Evolutionary conservation across 768 basidiomycete genomes (phyloP).

Genomic region (Panellus pusillus): DNA sequence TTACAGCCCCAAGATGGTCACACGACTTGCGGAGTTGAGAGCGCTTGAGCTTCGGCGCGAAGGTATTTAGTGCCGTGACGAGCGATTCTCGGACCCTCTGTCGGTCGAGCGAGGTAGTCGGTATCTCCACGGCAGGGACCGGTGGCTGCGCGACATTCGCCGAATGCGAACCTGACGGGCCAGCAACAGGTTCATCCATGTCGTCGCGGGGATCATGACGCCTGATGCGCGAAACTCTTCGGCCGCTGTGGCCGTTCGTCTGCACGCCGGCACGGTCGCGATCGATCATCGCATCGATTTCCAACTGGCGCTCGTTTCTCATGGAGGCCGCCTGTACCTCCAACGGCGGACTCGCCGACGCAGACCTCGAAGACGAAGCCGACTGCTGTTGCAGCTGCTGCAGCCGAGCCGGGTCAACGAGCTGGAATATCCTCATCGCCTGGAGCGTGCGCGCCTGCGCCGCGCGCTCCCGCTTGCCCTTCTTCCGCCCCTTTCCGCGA

Average conservation of each 20-base stretch:
- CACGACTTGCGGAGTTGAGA: constrained; percentile 68
- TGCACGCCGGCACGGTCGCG: not conserved
- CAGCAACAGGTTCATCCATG: not conserved
- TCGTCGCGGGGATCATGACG: too few species aligned
- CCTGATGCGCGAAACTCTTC: not conserved
- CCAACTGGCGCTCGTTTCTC: constrained; percentile 18
- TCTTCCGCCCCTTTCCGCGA: constrained; percentile 28
- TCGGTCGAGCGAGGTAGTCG: too few species aligned
- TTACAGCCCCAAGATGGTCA: constrained; percentile 78
- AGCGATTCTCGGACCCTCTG: constrained; percentile 26
- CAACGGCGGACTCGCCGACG: constrained; percentile 17
- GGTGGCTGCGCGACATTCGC: not conserved
- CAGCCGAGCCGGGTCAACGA: constrained; percentile 1
- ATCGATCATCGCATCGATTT: constrained; percentile 16
- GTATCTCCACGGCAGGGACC: not conserved
- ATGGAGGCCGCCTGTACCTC: not conserved
- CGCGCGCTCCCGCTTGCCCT: constrained; percentile 37
- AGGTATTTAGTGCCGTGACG: constrained; percentile 26
- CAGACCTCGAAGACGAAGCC: constrained; percentile 15
- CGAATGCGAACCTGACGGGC: not conserved
- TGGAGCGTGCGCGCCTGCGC: constrained; percentile 38
- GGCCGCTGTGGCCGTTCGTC: not conserved
- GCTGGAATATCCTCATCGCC: constrained; percentile 24
- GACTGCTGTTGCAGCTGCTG: not conserved
- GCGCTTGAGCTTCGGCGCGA: constrained; percentile 13